Evolutionary conservation across 2,329 filamentous ascomycete genomes (phyloP), one percentile per base, ranked within the genome.

Genomic region (Botrytis squamosa): DNA sequence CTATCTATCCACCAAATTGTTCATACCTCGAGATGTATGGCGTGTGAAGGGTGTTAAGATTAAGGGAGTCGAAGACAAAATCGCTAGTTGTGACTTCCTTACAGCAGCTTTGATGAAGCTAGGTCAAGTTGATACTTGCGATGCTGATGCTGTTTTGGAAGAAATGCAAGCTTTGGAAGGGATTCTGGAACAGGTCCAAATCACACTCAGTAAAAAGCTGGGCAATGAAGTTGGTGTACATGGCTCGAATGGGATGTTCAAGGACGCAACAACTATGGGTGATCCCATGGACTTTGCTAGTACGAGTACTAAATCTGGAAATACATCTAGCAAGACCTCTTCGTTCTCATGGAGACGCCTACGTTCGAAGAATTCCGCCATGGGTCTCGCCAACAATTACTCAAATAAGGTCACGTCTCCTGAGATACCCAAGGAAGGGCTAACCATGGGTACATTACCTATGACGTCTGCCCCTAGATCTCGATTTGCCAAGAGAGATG

Each of bases 21-120:
- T 99, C 80, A 88, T 99, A 8, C 95, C 96, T 9, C 89, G 93
- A 70, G 95, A 98, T 80, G 93, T 96, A 4, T 99, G 96, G 96
- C 89, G 91, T 73, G 95, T 98, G 12, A 95, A 95, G 80, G 94
- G 93, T 42, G 95, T 98, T 71, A 98, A 97, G 83, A 86, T 99
- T 38, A 96, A 94, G 83, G 91, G 91, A 49, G 81, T 98, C 0
- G 96, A 99, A 77, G 96, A 99, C 79, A 99, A 99, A 84, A 91
- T 98, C 71, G 89, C 93, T 20, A 94, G 94, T 76, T 98, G 95
- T 81, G 96, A 99, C 82, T 87, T 94, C 70, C 87, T 99, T 68
- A 98, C 95, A 1, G 94, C 95, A 1, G 95, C 95, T 16, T 85
- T 99, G 44, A 87, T 94, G 73, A 96, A 95, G 81, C 87, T 99